A percentile compares a stretch with the other conserved stretches of the same genome.
Evolutionary conservation across 2,329 filamentous ascomycete species (phyloP).

Genomic region (Diplocarpon rosae): DNA sequence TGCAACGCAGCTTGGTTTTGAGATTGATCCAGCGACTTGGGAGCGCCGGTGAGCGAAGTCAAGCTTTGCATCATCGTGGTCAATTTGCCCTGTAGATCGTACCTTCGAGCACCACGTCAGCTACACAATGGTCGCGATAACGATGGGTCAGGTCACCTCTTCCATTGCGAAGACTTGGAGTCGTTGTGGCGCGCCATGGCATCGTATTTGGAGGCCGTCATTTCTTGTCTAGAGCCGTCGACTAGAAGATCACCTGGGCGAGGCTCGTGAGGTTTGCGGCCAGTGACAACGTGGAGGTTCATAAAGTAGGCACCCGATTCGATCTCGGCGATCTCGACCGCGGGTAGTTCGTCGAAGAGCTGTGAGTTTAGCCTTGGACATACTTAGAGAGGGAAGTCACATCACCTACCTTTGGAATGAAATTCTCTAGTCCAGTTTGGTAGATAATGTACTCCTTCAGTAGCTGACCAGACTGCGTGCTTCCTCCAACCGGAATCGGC

Average conservation of each 20-base stretch:
- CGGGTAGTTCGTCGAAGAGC: conserved; percentile 13
- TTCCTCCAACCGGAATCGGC: conserved; percentile 20
- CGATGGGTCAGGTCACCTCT: conserved; percentile 9
- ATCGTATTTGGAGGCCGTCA: conserved; percentile 22
- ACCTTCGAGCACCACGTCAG: conserved; percentile 6
- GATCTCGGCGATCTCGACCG: conserved; percentile 14
- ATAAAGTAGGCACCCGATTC: conserved; percentile 18
- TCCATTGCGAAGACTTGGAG: conserved; percentile 15
- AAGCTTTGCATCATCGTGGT: conserved; percentile 9
- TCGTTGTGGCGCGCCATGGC: conserved; percentile 19
- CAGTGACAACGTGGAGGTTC: conserved; percentile 25
- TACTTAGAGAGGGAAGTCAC: background rate
- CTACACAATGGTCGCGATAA: background rate
- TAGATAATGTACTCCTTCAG: conserved; percentile 17
- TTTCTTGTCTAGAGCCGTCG: conserved; percentile 21
- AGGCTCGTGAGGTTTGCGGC: conserved; percentile 19
- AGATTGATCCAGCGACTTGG: background rate
- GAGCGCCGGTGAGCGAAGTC: conserved; percentile 6
- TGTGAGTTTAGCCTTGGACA: conserved; percentile 4
- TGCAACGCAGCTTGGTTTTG: background rate
- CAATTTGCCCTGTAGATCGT: conserved; percentile 7
- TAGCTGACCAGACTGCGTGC: conserved; percentile 12
- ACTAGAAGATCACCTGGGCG: conserved; percentile 22
- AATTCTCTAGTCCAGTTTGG: conserved; percentile 17
- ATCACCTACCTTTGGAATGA: conserved; percentile 16